These are phyloP conservation scores for Pelagomonas calceolata DNA, from an alignment of 108 stramenopile genomes.

Conservation along the genomic window DNA sequence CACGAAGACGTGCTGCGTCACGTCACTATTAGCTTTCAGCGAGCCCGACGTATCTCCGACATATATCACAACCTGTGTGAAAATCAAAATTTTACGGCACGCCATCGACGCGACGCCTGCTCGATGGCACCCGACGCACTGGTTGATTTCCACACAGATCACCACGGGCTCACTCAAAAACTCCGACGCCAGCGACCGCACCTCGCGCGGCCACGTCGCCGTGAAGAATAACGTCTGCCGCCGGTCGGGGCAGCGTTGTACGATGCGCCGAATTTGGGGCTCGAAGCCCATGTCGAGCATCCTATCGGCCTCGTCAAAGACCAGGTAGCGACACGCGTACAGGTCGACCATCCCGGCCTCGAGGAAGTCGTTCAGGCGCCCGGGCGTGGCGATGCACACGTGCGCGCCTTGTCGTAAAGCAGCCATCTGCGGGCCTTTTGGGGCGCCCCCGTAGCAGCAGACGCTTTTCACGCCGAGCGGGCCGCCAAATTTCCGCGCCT, in stretches of 20 bases:
- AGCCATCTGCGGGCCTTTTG: constrained; percentile 79
- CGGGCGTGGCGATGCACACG: constrained; percentile 90
- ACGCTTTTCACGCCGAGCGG: constrained; percentile 78
- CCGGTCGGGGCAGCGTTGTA: constrained; percentile 61
- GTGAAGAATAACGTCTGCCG: constrained; percentile 94
- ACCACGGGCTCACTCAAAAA: constrained; percentile 82
- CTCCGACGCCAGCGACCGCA: constrained; percentile 86
- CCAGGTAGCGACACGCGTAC: constrained; percentile 65
- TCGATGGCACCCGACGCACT: too few species aligned
- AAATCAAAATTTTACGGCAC: too few species aligned
- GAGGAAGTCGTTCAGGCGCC: constrained; percentile 88
- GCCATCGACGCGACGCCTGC: too few species aligned
- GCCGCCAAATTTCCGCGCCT: constrained; percentile 85
- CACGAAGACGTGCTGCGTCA: constrained; percentile 78
- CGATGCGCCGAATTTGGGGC: constrained; percentile 94
- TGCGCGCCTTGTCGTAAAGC: constrained; percentile 68
- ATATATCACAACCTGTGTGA: too few species aligned
- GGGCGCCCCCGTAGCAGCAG: constrained; percentile 91
- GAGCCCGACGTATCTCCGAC: constrained; percentile 75
- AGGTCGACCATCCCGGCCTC: constrained; percentile 84
- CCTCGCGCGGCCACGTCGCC: constrained; percentile 96
- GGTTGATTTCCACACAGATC: too few species aligned
- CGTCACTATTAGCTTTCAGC: constrained; percentile 83
- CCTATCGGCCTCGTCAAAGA: constrained; percentile 90
- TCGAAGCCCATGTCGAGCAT: constrained; percentile 98